phyloP scores from a whole-genome alignment of 2,329 filamentous ascomycete species.

The Cercospora sp. region DNA sequence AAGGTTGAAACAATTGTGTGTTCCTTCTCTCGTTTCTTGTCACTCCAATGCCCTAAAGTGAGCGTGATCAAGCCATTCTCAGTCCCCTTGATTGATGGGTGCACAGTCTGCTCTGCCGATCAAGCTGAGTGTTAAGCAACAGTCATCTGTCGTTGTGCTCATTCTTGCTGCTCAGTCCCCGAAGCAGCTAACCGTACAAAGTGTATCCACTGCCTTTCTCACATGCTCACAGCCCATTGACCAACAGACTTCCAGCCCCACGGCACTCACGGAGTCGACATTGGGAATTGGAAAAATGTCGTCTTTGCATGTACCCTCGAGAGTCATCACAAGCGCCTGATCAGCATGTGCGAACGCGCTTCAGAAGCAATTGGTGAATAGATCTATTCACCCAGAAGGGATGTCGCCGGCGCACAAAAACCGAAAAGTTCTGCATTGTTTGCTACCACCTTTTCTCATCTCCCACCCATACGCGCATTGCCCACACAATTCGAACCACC shows the following conservation, averaged over 20 bases:
- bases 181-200: no score
- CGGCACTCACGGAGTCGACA: background rate
- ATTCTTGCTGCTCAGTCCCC: no score
- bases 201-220: background rate
- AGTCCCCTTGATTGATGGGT: no score
- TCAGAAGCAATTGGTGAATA: background rate
- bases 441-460: background rate
- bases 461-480: background rate
- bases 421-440: background rate
- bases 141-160: no score
- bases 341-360: background rate
- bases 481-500: background rate
- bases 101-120: no score
- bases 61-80: background rate
- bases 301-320: background rate
- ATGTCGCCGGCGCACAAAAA: background rate
- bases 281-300: no score
- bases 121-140: no score
- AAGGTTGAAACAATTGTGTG: conserved; percentile 14
- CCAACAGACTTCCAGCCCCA: background rate
- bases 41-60: background rate
- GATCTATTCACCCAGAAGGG: background rate
- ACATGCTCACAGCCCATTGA: background rate
- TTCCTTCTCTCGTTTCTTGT: background rate
- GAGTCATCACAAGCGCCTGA: background rate